Evolutionary conservation across 1,284 basidiomycete genomes (phyloP).

Genomic region (Macrocystidia cucumis): DNA sequence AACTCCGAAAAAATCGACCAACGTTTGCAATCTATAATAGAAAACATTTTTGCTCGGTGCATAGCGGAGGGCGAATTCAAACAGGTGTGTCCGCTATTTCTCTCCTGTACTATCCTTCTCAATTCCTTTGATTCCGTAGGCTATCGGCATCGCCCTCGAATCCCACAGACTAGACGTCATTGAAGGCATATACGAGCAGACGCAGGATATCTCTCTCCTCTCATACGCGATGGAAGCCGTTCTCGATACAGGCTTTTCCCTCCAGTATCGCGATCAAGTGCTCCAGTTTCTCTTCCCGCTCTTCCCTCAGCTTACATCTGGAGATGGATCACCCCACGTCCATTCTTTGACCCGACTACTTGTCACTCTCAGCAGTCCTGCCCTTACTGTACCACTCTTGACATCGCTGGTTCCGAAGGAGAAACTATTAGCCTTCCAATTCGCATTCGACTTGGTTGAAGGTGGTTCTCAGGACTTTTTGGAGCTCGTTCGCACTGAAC

Average conservation of each 20-base stretch:
- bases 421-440: slow-evolving; percentile 80
- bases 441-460: slow-evolving; percentile 91
- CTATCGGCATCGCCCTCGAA: slow-evolving; percentile 90
- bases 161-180: slow-evolving; percentile 83
- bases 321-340: slow-evolving; percentile 66
- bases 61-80: slow-evolving; percentile 84
- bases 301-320: slow-evolving; percentile 63
- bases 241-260: slow-evolving; percentile 74
- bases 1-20: slow-evolving; percentile 62
- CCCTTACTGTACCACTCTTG: slow-evolving; percentile 67
- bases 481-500: slow-evolving; percentile 56
- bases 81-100: slow-evolving; percentile 48
- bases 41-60: slow-evolving; percentile 79
- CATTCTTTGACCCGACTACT: slow-evolving; percentile 81
- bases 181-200: slow-evolving; percentile 65
- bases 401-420: slow-evolving; percentile 66
- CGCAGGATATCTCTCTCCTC: slow-evolving; percentile 69
- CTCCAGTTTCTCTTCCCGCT: slow-evolving; percentile 81
- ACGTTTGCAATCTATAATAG: slow-evolving; percentile 76
- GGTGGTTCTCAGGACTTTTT: slow-evolving; percentile 91
- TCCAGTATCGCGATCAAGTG: slow-evolving; percentile 79
- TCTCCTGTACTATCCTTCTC: no score
- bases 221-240: slow-evolving; percentile 89
- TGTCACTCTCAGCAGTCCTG: slow-evolving; percentile 76
- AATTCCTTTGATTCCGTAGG: slow-evolving; percentile 35